Base-by-base conservation (phyloP, 768 basidiomycete species). In the Mrakia frigida region DNA sequence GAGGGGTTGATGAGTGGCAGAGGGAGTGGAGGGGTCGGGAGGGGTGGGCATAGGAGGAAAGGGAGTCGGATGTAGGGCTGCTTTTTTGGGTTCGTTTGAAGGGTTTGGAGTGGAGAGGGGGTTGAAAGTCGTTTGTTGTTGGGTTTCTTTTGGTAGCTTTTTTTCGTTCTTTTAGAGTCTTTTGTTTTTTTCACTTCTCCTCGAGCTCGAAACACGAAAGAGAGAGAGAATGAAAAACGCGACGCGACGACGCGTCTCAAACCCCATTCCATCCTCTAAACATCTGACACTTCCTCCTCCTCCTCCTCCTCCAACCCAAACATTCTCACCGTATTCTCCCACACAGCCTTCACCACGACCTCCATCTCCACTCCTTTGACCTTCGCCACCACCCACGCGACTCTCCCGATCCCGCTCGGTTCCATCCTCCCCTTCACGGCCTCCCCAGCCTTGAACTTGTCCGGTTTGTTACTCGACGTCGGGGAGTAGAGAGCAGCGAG, bases 361-460 rank as follows among this genome's bases (percentile, higher is more conserved):
- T 90, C 88, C 37, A 90, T 83, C 0, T 87, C 75, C 9, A 87
- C 81, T 2, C 84, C 86, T 50, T 86, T 83, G 5, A 85, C 75
- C 86, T 79, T 74, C 11, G 84, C 86, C 16, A 92, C 84, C 16
- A 91, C 88, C 88, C 90, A 92, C 31, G 91, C 92, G 14, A 93
- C 88, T 35, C 86, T 87, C 9, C 89, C 90, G 33, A 90, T 87
- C 2, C 87, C 84, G 50, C 82, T 84, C 5, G 92, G 91, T 80
- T 93, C 92, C 79, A 90, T 92, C 59, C 92, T 85, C 4, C 91
- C 90, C 83, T 92, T 93, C 60, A 92, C 89, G 3, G 88, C 84
- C 77, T 86, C 87, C 0, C 89, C 90, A 14, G 80, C 79, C 33
- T 86, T 84, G 80, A 90, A 92, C 1, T 86, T 85, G 74, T 91